Evolutionary conservation across 2,329 filamentous ascomycete genomes (phyloP).

Genomic region (Aureobasidium mangrovei): DNA sequence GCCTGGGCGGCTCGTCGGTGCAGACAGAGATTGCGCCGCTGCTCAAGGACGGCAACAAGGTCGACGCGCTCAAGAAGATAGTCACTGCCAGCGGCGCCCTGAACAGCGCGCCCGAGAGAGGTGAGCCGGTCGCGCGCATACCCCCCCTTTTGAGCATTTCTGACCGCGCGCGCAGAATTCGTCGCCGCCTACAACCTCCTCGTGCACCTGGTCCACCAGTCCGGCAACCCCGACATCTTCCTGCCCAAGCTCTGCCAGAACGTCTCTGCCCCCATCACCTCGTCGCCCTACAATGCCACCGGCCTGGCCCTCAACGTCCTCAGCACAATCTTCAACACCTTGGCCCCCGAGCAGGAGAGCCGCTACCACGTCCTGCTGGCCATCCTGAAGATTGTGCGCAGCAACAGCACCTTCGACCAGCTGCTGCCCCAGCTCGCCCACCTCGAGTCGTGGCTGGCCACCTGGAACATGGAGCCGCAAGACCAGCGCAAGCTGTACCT

Average conservation of each 20-base stretch:
- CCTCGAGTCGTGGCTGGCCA: constrained; percentile 69
- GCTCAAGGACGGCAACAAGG: constrained; percentile 49
- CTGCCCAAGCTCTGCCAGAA: constrained; percentile 83
- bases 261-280: constrained; percentile 76
- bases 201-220: constrained; percentile 83
- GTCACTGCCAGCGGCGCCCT: constrained; percentile 69
- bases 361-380: constrained; percentile 87
- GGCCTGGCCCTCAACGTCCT: constrained; percentile 83
- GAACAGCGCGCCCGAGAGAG: constrained; percentile 83
- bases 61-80: constrained; percentile 71
- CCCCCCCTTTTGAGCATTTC: neutral
- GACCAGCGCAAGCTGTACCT: constrained; percentile 79
- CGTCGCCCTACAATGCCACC: constrained; percentile 75
- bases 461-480: constrained; percentile 76
- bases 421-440: constrained; percentile 76
- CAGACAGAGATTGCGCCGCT: constrained; percentile 61
- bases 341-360: constrained; percentile 64
- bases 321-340: constrained; percentile 93
- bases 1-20: constrained; percentile 57
- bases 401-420: constrained; percentile 58
- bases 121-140: constrained; percentile 29
- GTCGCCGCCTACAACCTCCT: constrained; percentile 94
- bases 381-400: constrained; percentile 73
- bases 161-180: constrained; percentile 54
- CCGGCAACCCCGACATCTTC: constrained; percentile 74